Conservation (phyloP, 2,329 filamentous ascomycete species). For the Mycosphaerella sp. region DNA sequence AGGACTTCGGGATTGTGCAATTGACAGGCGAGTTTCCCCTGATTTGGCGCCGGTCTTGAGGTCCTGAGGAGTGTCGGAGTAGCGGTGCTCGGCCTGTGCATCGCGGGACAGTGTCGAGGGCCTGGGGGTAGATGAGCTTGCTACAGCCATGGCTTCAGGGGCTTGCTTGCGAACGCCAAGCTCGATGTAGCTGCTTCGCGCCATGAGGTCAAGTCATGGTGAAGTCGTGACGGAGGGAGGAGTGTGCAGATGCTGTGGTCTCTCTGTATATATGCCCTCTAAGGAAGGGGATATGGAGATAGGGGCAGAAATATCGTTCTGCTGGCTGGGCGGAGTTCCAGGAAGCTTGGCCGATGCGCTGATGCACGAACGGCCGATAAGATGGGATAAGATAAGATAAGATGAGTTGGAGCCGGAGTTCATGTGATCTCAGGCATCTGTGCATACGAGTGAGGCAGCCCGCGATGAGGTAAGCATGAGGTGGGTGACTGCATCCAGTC, state of each 20-base stretch:
- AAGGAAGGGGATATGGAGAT: neutral
- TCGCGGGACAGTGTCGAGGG: neutral
- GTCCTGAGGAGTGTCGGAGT: neutral
- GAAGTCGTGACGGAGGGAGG: neutral
- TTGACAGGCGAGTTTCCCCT: neutral
- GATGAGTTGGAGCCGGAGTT: no score
- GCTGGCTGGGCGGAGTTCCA: no score
- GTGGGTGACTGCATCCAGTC: neutral
- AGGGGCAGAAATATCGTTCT: no score
- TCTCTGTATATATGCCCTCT: neutral
- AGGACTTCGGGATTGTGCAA: conserved; percentile 2
- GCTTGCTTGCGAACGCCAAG: neutral
- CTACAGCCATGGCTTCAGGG: neutral
- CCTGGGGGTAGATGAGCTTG: neutral
- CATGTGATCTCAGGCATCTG: neutral
- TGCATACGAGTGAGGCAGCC: neutral
- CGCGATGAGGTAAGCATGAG: conserved; percentile 2
- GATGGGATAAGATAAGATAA: no score
- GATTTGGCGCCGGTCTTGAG: neutral
- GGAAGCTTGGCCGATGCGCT: no score
- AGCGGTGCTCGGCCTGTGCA: neutral
- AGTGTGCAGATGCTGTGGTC: neutral
- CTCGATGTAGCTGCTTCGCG: neutral
- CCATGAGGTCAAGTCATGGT: neutral
- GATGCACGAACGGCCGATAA: no score